Evolutionary conservation across 345 rosid species (phyloP), one percentile per base, ranked within the genome.

Genomic region (Eucalyptus pumila): DNA sequence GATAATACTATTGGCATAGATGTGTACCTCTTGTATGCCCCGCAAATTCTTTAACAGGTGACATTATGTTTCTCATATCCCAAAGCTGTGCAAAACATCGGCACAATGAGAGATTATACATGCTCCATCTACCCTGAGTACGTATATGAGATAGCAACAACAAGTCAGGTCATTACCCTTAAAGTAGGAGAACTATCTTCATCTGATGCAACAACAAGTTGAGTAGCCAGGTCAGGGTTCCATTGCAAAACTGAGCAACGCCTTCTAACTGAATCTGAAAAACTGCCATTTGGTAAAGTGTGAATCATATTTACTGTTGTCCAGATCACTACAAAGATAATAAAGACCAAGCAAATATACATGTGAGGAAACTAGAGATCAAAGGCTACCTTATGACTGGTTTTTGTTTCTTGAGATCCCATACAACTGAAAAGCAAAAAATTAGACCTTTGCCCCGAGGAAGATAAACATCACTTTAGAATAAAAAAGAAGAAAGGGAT

Each of bases 211-310:
- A 98, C 95, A 94, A 97, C 93, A 88, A 98, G 98, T 93, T 98
- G 99, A 90, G 99, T 98, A 89, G 99, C 96, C 91, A 96, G 92
- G 90, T 97, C 98, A 91, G 99, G 99, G 93, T 98, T 95, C 99
- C 99, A 98, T 91, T 98, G 99, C 93, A 98, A 94, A 93, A 98
- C 99, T 88, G 99, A 97, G 94, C 99, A 95, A 34, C 99, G 95
- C 89, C 99, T 95, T 91, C 98, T 94, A 93, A 93, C 88, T 62
- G 99, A 96, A 94, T 98, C 99, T 91, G 96, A 92, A 92, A 98
- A 95, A 91, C 99, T 98, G 96, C 91, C 88, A 87, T 76, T 40
- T 40, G 85, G 47, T 40, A 76, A 40, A 76, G 30, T 23, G 85
- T 76, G 24, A 76, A 76, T 76, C 47, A 76, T 21, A 76, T 76